Percentiles rank a stretch among this genome's conserved stretches.
phyloP scores from a whole-genome alignment of 2,329 filamentous ascomycete genomes.

The Grosmannia huntii region DNA sequence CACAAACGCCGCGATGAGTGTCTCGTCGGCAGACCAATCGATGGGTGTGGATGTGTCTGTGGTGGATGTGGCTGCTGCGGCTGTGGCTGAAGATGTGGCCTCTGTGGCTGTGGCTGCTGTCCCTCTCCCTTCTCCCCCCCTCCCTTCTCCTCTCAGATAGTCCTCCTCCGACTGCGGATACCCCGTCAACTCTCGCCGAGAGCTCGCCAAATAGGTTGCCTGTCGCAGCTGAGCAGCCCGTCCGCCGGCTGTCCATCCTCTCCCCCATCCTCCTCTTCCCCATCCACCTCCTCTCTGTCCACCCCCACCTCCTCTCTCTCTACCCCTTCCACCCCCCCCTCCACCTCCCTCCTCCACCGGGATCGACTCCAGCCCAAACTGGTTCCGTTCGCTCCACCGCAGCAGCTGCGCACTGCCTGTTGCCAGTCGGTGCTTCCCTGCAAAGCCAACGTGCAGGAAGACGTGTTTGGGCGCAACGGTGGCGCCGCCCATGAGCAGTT shows the following conservation, averaged over 20 bases:
- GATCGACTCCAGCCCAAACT: slow-evolving; percentile 27
- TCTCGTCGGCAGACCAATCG: slow-evolving; percentile 29
- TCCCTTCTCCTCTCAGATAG: slow-evolving; percentile 15
- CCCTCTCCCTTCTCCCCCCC: too few relatives aligned
- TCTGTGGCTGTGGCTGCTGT: slow-evolving; percentile 14
- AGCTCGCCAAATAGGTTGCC: slow-evolving; percentile 17
- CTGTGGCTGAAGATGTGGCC: too few relatives aligned
- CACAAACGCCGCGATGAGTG: slow-evolving; percentile 43
- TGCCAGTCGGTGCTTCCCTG: not conserved
- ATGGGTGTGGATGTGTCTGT: slow-evolving; percentile 11
- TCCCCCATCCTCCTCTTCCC: not conserved
- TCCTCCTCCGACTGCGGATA: slow-evolving; percentile 21
- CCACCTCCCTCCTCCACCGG: slow-evolving; percentile 20
- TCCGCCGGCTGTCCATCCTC: not conserved
- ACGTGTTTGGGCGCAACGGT: slow-evolving; percentile 23
- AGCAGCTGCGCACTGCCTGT: slow-evolving; percentile 9
- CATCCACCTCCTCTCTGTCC: slow-evolving; percentile 7
- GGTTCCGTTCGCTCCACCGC: slow-evolving; percentile 25
- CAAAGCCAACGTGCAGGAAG: slow-evolving; percentile 23
- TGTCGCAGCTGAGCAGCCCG: slow-evolving; percentile 1
- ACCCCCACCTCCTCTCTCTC: slow-evolving; percentile 10
- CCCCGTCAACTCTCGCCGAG: slow-evolving; percentile 19
- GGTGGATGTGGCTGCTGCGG: too few relatives aligned
- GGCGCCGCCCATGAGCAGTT: slow-evolving; percentile 18
- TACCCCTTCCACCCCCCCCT: slow-evolving; percentile 11